Conservation (phyloP, 1,284 basidiomycete species). For the Malassezia pachydermatis region DNA sequence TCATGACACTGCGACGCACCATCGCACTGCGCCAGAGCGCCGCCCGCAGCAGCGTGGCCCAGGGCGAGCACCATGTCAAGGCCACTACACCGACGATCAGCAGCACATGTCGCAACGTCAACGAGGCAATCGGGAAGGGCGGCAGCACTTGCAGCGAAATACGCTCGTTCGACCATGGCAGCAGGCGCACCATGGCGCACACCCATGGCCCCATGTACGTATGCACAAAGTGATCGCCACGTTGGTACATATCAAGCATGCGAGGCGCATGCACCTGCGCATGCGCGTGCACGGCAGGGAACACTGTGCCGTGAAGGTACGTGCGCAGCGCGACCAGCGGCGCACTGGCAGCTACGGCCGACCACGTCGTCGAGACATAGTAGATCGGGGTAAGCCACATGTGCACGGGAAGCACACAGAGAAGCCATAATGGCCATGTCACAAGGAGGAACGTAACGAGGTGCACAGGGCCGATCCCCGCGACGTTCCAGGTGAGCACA, state of each 20-base stretch:
- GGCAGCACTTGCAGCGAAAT: constrained; percentile 24
- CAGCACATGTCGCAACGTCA: constrained; percentile 35
- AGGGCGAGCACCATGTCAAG: constrained; percentile 46
- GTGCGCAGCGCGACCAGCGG: background rate
- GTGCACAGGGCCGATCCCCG: constrained; percentile 23
- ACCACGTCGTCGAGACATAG: background rate
- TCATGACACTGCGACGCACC: constrained; percentile 25
- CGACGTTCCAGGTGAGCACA: constrained; percentile 31
- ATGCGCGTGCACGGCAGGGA: constrained; percentile 12
- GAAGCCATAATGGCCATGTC: constrained; percentile 41
- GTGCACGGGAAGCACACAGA: constrained; percentile 31
- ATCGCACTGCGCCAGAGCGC: constrained; percentile 44
- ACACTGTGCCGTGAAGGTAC: constrained; percentile 12
- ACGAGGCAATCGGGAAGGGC: constrained; percentile 39
- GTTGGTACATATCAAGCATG: background rate
- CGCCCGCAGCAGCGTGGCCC: constrained; percentile 37
- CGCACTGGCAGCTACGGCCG: background rate
- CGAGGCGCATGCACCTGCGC: constrained; percentile 2
- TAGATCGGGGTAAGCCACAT: constrained; percentile 14
- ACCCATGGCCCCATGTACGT: background rate
- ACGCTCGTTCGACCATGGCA: background rate
- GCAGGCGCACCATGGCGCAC: background rate
- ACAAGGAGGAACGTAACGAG: constrained; percentile 34
- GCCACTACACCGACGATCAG: constrained; percentile 34
- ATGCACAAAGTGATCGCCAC: background rate